Base-by-base conservation (phyloP, 108 stramenopile species). In the Schizochytrium sp. region DNA sequence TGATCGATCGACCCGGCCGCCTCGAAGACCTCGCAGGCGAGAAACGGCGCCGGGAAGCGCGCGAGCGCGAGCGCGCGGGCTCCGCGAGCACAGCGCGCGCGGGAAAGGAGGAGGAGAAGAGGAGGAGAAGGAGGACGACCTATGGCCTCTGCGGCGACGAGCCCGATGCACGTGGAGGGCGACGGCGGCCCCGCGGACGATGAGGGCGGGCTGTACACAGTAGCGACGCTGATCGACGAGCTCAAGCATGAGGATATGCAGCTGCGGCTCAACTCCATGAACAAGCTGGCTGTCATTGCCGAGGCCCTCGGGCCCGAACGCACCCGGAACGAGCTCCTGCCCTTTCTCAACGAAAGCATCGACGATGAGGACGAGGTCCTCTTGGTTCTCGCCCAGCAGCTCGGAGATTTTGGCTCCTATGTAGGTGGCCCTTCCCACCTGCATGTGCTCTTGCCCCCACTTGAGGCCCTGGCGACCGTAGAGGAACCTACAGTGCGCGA, bases 401-500 rank as follows among this genome's bases (percentile, higher is more conserved):
- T 94, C 58, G 94, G 94, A 14, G 87, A 71, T 25, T 92, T 94
- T 18, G 90, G 57, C 4, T 51, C 44, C 4, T 58, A 48, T 14
- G 57, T 94, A 0, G 94, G 94, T 57, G 91, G 92, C 4, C 34
- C 59, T 5, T 88, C 91, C 60, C 53, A 91, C 90, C 87, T 91
- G 58, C 72, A 93, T 43, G 87, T 60, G 25, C 88, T 99, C n/a
- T 87, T 99, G 23, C 95, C 93, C 58, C 96, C 97, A 60, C 88
- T 99, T 45, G 98, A 98, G 91, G 90, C 92, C 14, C 93, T 99
- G 41, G 95, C 95, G 44, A 92, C 95, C 47, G 96, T 96, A 21
- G 99, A 99, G 91, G 99, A 99, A 88, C 96, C 96, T 41, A 95
- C 97, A 28, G 97, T 99, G 5, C 92, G 99, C 25, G 96, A 98